phyloP scores from a whole-genome alignment of 1,284 basidiomycete genomes.

The Austroboletus niveus region DNA sequence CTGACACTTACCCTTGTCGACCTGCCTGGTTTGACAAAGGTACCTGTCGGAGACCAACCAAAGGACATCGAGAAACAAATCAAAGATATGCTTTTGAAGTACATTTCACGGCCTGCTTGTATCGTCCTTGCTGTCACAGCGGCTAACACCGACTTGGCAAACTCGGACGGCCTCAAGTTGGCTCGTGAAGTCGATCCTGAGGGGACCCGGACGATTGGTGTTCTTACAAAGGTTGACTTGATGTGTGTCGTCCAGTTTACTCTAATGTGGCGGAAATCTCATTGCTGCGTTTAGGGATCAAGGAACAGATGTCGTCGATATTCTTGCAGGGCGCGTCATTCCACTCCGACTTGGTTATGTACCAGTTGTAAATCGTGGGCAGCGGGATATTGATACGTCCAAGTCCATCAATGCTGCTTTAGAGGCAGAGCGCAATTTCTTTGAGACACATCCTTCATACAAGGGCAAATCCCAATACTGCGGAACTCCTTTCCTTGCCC shows the following conservation, averaged over 20 bases:
- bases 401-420: conserved; percentile 85
- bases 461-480: conserved; percentile 94
- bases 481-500: conserved; percentile 95
- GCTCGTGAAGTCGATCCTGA: conserved; percentile 97
- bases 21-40: conserved; percentile 94
- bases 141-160: conserved; percentile 96
- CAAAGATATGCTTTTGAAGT: conserved; percentile 94
- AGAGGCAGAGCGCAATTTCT: conserved; percentile 89
- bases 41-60: conserved; percentile 97
- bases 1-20: conserved; percentile 97
- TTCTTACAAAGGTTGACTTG: conserved; percentile 95
- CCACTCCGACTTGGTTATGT: conserved; percentile 95
- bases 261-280: conserved; percentile 8
- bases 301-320: conserved; percentile 98
- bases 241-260: conserved; percentile 60
- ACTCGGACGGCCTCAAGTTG: conserved; percentile 96
- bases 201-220: conserved; percentile 94
- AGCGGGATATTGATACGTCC: conserved; percentile 90
- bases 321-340: conserved; percentile 94
- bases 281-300: conserved; percentile 64
- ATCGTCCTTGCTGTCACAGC: conserved; percentile 95
- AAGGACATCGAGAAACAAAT: conserved; percentile 98
- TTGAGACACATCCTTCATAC: conserved; percentile 92
- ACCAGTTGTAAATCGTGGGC: conserved; percentile 96
- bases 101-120: conserved; percentile 88